Conservation (phyloP, 495 filamentous ascomycete species). For the Massariosphaeria phaeospora region DNA sequence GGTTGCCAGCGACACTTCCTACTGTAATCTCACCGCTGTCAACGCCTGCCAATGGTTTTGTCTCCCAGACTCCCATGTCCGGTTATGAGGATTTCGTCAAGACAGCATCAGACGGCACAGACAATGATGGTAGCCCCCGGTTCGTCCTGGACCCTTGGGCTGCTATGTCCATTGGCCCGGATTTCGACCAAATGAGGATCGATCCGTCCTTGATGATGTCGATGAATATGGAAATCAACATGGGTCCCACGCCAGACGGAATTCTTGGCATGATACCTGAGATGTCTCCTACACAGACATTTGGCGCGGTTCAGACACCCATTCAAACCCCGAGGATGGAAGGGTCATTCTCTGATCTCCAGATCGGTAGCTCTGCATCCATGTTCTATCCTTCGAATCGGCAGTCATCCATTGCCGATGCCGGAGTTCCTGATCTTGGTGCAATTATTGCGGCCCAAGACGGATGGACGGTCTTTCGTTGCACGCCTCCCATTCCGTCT, state of each 20-base stretch:
- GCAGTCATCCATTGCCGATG: constrained; percentile 32
- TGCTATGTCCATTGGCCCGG: constrained; percentile 36
- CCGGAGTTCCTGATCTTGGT: constrained; percentile 47
- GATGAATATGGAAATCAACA: constrained; percentile 42
- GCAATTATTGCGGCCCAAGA: constrained; percentile 51
- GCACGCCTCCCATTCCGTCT: constrained; percentile 50
- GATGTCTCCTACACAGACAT: constrained; percentile 25
- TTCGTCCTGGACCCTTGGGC: constrained; percentile 42
- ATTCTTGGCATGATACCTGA: constrained; percentile 38
- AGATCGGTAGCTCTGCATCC: constrained; percentile 35
- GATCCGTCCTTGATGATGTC: constrained; percentile 36
- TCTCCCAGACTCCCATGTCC: constrained; percentile 38
- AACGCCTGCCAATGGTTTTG: constrained; percentile 34
- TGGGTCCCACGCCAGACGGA: constrained; percentile 27
- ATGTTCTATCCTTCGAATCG: constrained; percentile 29
- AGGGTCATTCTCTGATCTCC: constrained; percentile 35
- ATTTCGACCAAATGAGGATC: constrained; percentile 37
- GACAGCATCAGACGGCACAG: constrained; percentile 31
- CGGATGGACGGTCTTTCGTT: constrained; percentile 55
- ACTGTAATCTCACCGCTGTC: constrained; percentile 35
- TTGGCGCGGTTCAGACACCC: constrained; percentile 36
- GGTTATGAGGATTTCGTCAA: constrained; percentile 37
- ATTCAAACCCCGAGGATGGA: constrained; percentile 38
- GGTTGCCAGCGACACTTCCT: constrained; percentile 26
- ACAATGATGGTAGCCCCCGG: constrained; percentile 34